A percentile compares a stretch with the other conserved stretches of the same genome.
Evolutionary conservation across 441 rosid genomes (phyloP).

Genomic region (Mallotus japonicus): DNA sequence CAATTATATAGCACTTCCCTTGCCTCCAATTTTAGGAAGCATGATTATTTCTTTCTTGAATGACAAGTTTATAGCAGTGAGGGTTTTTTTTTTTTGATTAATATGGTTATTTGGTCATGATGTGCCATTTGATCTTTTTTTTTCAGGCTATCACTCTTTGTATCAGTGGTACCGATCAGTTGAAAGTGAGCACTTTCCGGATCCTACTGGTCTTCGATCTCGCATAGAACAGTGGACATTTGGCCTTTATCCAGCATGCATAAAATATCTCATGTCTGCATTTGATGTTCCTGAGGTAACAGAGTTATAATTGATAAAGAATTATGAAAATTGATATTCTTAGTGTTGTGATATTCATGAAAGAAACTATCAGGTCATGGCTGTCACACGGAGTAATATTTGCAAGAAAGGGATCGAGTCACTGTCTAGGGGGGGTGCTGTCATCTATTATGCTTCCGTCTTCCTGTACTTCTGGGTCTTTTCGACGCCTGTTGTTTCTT

Average conservation of each 20-base stretch:
- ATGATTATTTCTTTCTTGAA: background rate
- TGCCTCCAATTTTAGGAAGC: background rate
- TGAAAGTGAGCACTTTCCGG: slow-evolving; percentile 96
- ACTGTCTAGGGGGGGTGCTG: slow-evolving; percentile 82
- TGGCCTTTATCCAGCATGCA: slow-evolving; percentile 98
- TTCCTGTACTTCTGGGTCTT: slow-evolving; percentile 99
- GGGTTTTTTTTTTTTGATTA: slow-evolving; percentile 5
- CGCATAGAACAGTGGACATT: slow-evolving; percentile 97
- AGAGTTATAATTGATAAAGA: slow-evolving; percentile 5
- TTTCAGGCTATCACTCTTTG: slow-evolving; percentile 85
- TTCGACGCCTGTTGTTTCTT: slow-evolving; percentile 92
- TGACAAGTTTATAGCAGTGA: background rate
- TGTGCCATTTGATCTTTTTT: slow-evolving; percentile 18
- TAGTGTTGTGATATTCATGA: slow-evolving; percentile 12
- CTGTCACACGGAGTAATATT: slow-evolving; percentile 82
- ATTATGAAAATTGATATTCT: slow-evolving; percentile 3
- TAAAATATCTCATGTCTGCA: slow-evolving; percentile 98
- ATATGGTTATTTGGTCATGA: slow-evolving; percentile 15
- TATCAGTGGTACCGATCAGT: slow-evolving; percentile 94
- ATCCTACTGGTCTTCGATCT: slow-evolving; percentile 96
- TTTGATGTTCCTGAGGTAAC: slow-evolving; percentile 98
- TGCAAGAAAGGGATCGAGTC: slow-evolving; percentile 83
- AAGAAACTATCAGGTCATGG: slow-evolving; percentile 73
- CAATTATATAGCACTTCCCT: background rate
- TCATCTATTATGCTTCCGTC: slow-evolving; percentile 85